Conservation (phyloP, 192 early-diverging fungal species). For the Linderina pennispora region DNA sequence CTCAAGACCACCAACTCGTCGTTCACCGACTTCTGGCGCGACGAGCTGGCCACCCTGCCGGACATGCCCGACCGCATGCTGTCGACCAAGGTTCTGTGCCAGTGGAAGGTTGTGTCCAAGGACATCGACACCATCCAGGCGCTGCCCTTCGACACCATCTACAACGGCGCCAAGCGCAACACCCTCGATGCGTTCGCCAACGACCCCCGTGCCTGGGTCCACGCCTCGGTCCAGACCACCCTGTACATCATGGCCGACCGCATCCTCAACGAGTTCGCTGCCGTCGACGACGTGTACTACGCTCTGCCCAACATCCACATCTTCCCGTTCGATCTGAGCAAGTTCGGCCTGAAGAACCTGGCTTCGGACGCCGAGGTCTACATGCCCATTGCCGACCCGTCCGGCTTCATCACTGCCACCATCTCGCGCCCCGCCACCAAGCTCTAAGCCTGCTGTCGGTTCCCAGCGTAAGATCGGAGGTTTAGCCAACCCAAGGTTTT, state of each 20-base stretch:
- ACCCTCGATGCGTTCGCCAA: constrained; percentile 72
- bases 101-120: constrained; percentile 49
- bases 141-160: constrained; percentile 52
- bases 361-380: constrained; percentile 63
- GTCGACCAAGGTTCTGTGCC: constrained; percentile 64
- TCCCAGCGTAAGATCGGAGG: too few species aligned
- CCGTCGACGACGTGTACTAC: constrained; percentile 56
- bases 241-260: constrained; percentile 69
- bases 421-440: constrained; percentile 45
- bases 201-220: constrained; percentile 55
- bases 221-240: constrained; percentile 75
- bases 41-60: constrained; percentile 66
- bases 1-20: constrained; percentile 80
- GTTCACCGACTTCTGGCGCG: constrained; percentile 66
- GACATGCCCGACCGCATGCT: constrained; percentile 73
- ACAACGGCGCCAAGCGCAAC: constrained; percentile 52
- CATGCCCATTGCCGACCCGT: constrained; percentile 66
- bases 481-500: too few species aligned
- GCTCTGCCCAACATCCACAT: constrained; percentile 75
- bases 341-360: constrained; percentile 66
- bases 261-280: constrained; percentile 53
- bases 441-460: too few species aligned
- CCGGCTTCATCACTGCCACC: constrained; percentile 68
- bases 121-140: constrained; percentile 10
- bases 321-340: constrained; percentile 64